Conservation (phyloP, 257 asterid genomes). For the Nicotiana paniculata region DNA sequence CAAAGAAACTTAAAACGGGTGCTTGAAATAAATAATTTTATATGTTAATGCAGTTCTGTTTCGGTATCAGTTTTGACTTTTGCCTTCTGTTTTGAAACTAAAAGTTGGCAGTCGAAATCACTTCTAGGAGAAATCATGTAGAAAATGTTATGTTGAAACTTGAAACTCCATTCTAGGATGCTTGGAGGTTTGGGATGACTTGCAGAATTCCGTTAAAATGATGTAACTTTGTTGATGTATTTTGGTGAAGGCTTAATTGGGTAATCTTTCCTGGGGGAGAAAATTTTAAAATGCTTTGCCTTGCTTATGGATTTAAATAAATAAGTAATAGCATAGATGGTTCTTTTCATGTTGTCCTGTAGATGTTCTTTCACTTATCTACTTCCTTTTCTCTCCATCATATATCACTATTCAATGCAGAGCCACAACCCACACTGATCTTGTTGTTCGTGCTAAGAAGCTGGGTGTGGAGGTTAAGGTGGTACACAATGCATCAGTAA, state of each 20-base stretch:
- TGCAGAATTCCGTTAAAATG: background rate
- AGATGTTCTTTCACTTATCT: background rate
- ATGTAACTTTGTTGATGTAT: background rate
- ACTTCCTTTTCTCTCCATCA: background rate
- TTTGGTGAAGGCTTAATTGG: background rate
- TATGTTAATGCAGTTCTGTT: background rate
- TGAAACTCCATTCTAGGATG: background rate
- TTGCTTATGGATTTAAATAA: background rate
- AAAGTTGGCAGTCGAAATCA: background rate
- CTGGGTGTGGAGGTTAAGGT: conserved; percentile 71
- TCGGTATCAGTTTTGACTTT: background rate
- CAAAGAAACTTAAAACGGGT: background rate
- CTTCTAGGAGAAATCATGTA: background rate
- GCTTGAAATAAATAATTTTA: background rate
- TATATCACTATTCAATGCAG: conserved; percentile 27
- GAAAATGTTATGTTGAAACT: background rate
- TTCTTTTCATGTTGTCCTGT: background rate
- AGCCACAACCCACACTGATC: conserved; percentile 93
- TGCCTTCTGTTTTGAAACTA: background rate
- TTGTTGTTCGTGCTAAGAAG: conserved; percentile 84
- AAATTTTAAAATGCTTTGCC: background rate
- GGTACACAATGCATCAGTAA: conserved; percentile 88
- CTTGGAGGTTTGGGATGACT: background rate
- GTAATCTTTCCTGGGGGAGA: background rate
- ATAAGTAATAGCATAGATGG: background rate